Evolutionary conservation across 768 basidiomycete species (phyloP), one percentile per base, ranked within the genome.

Genomic region (Serendipita sp.): DNA sequence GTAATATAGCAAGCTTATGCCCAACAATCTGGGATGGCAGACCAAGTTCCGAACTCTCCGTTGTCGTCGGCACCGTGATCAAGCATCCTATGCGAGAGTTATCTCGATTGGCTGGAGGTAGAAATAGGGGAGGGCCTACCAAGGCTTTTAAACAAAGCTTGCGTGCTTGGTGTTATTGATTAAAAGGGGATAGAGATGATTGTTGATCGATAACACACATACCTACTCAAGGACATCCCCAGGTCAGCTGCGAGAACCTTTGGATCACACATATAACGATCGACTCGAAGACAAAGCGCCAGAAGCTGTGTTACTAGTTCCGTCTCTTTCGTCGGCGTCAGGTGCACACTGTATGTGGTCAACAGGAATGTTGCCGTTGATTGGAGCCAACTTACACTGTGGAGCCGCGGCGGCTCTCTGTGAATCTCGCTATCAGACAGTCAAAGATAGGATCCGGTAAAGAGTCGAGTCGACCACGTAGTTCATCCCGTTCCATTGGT

Each of bases 301-400:
- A 95, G 86, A 69, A 93, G 79, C 68, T 90, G 81, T 1, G 88
- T 82, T 63, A 92, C 73, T 1, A 95, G 75, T 67, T 79, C 82
- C 2, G 85, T 84, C 69, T 87, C 81, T 34, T 79, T 86, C 62
- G 82, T 78, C 3, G 84, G 77, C 2, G 93, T 96, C 3, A 64
- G 48, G 56, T 3, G 17, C 26, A 53, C 31, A 7, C 14, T n/a
- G 65, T 60, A 38, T 7, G 38, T 14, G 14, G 38, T 38, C 14
- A 38, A 14, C 38, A 7, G 38, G 38, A 14, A 38, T 5, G 38
- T 38, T 38, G 14, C 14, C 38, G 38, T 14, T 14, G 5, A 38
- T 38, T 38, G 38, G 30, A 41, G 30, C 41, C 24, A 60, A 42
- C 43, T 48, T 65, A 90, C 88, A 77, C 77, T 17, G 80, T 81